Base-by-base conservation (phyloP, 2,329 filamentous ascomycete species). In the Arthrobotrys iridis region DNA sequence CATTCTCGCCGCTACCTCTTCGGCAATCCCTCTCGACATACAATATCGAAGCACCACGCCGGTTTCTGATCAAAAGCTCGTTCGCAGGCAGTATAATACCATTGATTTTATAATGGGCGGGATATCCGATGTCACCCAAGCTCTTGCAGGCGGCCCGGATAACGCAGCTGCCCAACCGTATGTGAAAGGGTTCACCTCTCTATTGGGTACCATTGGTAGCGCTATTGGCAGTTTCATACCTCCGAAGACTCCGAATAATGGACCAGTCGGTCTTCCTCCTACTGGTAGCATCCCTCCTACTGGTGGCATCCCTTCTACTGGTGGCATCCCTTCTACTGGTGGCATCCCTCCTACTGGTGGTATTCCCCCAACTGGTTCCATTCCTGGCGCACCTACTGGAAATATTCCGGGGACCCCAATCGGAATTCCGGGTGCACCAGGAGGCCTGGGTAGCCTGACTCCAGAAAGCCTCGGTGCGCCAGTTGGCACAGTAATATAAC, bases 141-240 rank as follows among this genome's bases (percentile, higher is more conserved):
- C 18, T 13, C 22, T 62, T 4, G 41, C 28, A 15, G 58, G 58
- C 15, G 58, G 58, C 2, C 58, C 58, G 4, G 58, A 52, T 18
- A 48, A 45, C 5, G 45, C 45, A 11, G 45, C n/a, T n/a, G n/a
- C n/a, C 45, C 7, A 58, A 58, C 15, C 24, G 22, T 7, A 40
- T 24, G 7, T 58, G 28, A 30, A 58, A 24, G 35, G 30, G 2
- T 58, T 58, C 18, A 58, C n/a, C 11, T 11, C 40, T 13, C 11
- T 43, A 26, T 24, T 37, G 10, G 18, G 11, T 58, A 10, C 18
- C 24, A 48, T n/a, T n/a, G n/a, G n/a, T n/a, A 28, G 45, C 45
- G 11, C 11, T 28, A 58, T 58, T 26, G 33, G 52, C 20, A 58
- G 52, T 15, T 37, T 58, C 5, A 58, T 58, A 58, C 52, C 52